A percentile compares a stretch with the other conserved stretches of the same genome.
Conservation (phyloP, 106 monocot species). For the Alisma plantagoaquatica region DNA sequence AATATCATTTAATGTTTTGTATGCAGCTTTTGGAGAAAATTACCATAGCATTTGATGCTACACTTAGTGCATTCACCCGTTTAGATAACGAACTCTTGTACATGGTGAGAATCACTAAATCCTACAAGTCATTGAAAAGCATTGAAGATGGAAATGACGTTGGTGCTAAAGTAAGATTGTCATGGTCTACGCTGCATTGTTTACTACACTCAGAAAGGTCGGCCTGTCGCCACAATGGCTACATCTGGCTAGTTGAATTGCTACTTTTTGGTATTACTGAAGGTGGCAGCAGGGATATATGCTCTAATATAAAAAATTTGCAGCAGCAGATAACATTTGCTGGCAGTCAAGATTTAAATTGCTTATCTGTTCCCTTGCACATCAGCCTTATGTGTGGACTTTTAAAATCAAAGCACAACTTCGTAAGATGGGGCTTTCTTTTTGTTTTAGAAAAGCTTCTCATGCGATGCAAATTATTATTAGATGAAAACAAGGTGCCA, state of each 20-base stretch:
- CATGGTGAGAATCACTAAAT: slow-evolving; percentile 68
- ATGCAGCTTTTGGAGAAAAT: slow-evolving; percentile 80
- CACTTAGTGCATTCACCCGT: slow-evolving; percentile 49
- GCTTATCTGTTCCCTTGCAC: slow-evolving; percentile 45
- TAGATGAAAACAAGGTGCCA: slow-evolving; percentile 70
- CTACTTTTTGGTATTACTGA: slow-evolving; percentile 66
- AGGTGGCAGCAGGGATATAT: slow-evolving; percentile 37
- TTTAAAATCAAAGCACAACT: slow-evolving; percentile 83
- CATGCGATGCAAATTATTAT: slow-evolving; percentile 79
- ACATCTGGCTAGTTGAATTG: slow-evolving; percentile 87
- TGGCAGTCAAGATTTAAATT: slow-evolving; percentile 56
- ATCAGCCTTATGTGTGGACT: slow-evolving; percentile 73
- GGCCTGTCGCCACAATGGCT: slow-evolving; percentile 80
- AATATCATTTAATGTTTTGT: too few relatives aligned
- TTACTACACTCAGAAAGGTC: slow-evolving; percentile 78
- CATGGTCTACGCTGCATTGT: slow-evolving; percentile 84
- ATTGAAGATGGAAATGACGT: slow-evolving; percentile 43
- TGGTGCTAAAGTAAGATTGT: slow-evolving; percentile 37
- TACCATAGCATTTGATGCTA: slow-evolving; percentile 50
- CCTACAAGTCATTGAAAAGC: slow-evolving; percentile 30
- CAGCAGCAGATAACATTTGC: slow-evolving; percentile 57
- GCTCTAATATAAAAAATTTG: slow-evolving; percentile 53
- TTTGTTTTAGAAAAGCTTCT: slow-evolving; percentile 93
- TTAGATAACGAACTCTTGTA: slow-evolving; percentile 64
- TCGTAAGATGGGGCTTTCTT: slow-evolving; percentile 88